Conservation (phyloP, 2,329 filamentous ascomycete genomes). For the Alternaria triticimaculans region DNA sequence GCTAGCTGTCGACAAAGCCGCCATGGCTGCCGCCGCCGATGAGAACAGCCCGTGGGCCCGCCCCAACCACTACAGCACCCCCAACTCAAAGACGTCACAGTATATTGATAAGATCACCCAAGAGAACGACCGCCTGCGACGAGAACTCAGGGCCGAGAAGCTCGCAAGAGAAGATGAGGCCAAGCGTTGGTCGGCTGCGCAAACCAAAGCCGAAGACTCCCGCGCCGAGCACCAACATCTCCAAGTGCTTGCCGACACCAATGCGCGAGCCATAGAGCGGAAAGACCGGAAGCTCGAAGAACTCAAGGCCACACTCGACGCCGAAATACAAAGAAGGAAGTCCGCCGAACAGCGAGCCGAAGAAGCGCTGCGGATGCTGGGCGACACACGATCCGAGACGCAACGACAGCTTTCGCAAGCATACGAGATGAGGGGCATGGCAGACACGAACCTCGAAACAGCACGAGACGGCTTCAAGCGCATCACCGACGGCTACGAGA, state of each 20-base stretch:
- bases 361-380: conserved; percentile 68
- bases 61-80: conserved; percentile 37
- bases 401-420: conserved; percentile 68
- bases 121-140: conserved; percentile 78
- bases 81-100: conserved; percentile 46
- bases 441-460: conserved; percentile 68
- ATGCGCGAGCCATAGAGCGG: conserved; percentile 71
- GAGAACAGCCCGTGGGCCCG: conserved; percentile 36
- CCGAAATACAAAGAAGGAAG: conserved; percentile 67
- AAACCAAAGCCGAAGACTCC: conserved; percentile 74
- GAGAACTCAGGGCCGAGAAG: conserved; percentile 61
- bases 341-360: conserved; percentile 67
- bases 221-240: conserved; percentile 72
- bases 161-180: conserved; percentile 70
- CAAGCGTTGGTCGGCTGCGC: conserved; percentile 69
- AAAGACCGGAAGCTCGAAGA: conserved; percentile 78
- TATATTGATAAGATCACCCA: conserved; percentile 79
- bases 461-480: conserved; percentile 76
- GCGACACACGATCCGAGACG: conserved; percentile 65
- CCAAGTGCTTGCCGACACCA: conserved; percentile 73
- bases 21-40: conserved; percentile 29
- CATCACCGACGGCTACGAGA: conserved; percentile 60
- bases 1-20: conserved; percentile 37
- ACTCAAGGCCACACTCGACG: conserved; percentile 67
- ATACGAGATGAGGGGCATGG: conserved; percentile 55